Conservation (phyloP, 2,329 filamentous ascomycete genomes). For the Ophiosphaerella korrae region DNA sequence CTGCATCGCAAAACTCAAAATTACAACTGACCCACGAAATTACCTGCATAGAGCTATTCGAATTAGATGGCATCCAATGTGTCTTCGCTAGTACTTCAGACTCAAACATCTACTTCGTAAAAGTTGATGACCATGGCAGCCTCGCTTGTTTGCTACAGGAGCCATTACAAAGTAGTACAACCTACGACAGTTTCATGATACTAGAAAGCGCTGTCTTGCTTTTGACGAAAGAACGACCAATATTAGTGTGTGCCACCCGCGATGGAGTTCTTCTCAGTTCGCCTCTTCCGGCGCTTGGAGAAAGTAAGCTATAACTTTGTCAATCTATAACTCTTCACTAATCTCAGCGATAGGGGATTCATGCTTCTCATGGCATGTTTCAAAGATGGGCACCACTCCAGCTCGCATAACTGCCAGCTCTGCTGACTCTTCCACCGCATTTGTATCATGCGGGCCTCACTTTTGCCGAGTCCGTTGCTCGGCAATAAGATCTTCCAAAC, state of each 20-base stretch:
- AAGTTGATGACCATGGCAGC: slow-evolving; percentile 9
- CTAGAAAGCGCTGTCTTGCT: slow-evolving; percentile 41
- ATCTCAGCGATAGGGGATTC: slow-evolving; percentile 9
- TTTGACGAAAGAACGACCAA: slow-evolving; percentile 4
- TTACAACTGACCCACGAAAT: slow-evolving; percentile 32
- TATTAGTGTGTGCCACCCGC: slow-evolving; percentile 45
- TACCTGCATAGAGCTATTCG: slow-evolving; percentile 42
- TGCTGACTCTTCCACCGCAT: slow-evolving; percentile 33
- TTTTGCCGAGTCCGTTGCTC: slow-evolving; percentile 41
- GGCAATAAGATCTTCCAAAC: background rate
- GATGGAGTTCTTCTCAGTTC: slow-evolving; percentile 37
- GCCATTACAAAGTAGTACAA: slow-evolving; percentile 5
- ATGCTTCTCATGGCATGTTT: slow-evolving; percentile 10
- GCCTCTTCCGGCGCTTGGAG: slow-evolving; percentile 1
- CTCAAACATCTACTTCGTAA: slow-evolving; percentile 30
- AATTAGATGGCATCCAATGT: slow-evolving; percentile 18
- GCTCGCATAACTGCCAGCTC: slow-evolving; percentile 29
- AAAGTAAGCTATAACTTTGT: slow-evolving; percentile 10
- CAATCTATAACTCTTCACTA: background rate
- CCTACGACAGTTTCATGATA: slow-evolving; percentile 15
- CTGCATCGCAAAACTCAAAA: slow-evolving; percentile 6
- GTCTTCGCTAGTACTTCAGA: slow-evolving; percentile 39
- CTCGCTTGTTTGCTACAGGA: slow-evolving; percentile 17
- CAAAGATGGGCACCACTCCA: slow-evolving; percentile 36
- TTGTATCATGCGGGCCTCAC: slow-evolving; percentile 47